Percentiles rank a stretch among this genome's conserved stretches.
Evolutionary conservation across 2,329 filamentous ascomycete genomes (phyloP).

Genomic region (Biscogniauxia mediterranea): DNA sequence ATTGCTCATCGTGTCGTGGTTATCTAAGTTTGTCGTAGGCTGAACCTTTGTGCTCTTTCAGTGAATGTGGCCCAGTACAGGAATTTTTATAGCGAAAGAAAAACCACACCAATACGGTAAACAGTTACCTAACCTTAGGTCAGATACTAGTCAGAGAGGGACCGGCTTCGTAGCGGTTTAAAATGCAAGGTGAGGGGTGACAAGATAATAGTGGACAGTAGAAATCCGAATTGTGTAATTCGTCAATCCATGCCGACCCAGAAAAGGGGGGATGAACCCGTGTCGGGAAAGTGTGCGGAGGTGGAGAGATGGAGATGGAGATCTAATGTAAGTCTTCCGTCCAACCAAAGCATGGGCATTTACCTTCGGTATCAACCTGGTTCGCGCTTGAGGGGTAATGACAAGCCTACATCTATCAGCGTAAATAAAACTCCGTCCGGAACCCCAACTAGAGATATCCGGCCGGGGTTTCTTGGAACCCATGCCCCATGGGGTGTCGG

Average conservation of each 20-base stretch:
- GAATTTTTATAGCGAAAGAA: no score
- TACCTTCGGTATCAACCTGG: slow-evolving; percentile 1
- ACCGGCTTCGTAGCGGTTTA: no score
- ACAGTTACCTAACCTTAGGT: no score
- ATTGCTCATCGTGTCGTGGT: slow-evolving; percentile 16
- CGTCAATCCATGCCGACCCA: no score
- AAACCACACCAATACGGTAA: no score
- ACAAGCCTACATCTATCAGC: neutral
- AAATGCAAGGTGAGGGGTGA: neutral
- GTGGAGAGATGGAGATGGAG: neutral
- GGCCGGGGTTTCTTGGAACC: no score
- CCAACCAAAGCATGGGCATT: neutral
- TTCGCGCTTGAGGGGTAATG: neutral
- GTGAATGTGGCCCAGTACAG: no score
- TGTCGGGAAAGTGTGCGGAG: neutral
- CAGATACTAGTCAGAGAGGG: no score
- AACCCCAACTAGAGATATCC: no score
- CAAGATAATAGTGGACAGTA: neutral
- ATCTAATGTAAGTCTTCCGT: neutral
- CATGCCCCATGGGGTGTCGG: no score
- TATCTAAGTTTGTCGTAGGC: neutral
- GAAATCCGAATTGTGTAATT: no score
- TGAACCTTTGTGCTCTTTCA: neutral
- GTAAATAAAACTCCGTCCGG: neutral
- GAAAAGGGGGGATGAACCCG: neutral